Base-by-base conservation (phyloP, 1,139 yeast genomes). In the Zygoascus sp. region DNA sequence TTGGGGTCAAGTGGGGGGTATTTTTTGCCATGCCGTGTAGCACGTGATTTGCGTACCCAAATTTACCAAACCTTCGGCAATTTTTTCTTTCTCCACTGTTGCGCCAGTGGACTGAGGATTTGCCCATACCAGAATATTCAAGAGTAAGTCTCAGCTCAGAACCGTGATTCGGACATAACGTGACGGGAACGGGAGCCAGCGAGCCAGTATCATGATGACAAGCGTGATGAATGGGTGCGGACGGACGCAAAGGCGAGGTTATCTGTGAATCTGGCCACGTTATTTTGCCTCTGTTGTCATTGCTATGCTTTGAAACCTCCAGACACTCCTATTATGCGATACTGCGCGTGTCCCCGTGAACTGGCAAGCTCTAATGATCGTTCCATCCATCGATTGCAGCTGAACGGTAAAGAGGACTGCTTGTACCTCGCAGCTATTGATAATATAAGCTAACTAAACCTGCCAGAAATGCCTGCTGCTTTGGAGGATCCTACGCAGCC, bases 401-500 rank as follows among this genome's bases (percentile, higher is more conserved):
- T n/a, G n/a, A n/a, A n/a, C n/a, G n/a, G n/a, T n/a, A n/a, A n/a
- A n/a, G n/a, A n/a, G n/a, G n/a, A n/a, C n/a, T n/a, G n/a, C n/a
- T n/a, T n/a, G n/a, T n/a, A n/a, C n/a, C n/a, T n/a, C n/a, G n/a
- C n/a, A n/a, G n/a, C n/a, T n/a, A 35, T 17, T 2, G 7, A 5
- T 21, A n/a, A 10, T 3, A 16, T 15, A 32, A 20, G 19, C 40
- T 35, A 35, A 42, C 45, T 25, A 23, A n/a, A 3, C 32, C 11
- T 34, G 23, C 17, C 42, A 30, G 27, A n/a, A n/a, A 61, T 62
- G 66, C 64, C 65, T 58, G 69, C 74, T 32, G 73, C 69, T 53
- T 58, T 69, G 47, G 74, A 69, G 53, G 74, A 70, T 48, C 72
- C 68, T 16, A 58, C 70, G 40, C 72, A 66, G 55, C 69, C 72